Base-by-base conservation (phyloP, 495 filamentous ascomycete species). In the Xylaria bambusicola region DNA sequence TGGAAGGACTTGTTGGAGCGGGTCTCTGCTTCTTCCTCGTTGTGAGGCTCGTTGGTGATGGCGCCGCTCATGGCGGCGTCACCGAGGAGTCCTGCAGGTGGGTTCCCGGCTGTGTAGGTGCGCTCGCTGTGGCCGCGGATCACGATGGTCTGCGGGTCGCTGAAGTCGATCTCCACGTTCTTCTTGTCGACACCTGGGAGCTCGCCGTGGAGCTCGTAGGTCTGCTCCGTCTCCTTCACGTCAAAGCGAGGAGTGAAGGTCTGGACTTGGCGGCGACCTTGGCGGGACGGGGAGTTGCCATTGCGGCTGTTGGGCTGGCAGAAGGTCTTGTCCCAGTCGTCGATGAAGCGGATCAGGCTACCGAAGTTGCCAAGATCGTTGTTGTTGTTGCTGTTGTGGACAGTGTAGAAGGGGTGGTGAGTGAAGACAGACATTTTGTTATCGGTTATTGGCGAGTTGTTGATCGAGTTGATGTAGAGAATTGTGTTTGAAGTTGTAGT, bases 171-270 rank as follows among this genome's bases (percentile, higher is more conserved):
- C 52, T 84, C 75, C 61, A 97, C 73, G 65, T 95, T 80, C 57
- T 88, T 83, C 67, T 90, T 88, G 48, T 89, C 82, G 46, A 92
- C 80, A 38, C 93, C 93, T 0, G 93, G 91, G 0, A 97, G 82
- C 72, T 97, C 93, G 65, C 92, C 92, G 65, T 94, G 85, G 2
- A 98, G 86, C 65, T 92, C 82, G 73, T 93, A 98, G 63, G 69
- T 70, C 13, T 84, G 67, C 41, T 81, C 76, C 2, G 78, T 72
- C 74, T 96, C 92, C 56, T 82, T 81, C 45, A 96, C 80, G 68
- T 97, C 93, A 74, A 97, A 97, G 60, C 84, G 84, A 1, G 91
- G 91, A 8, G 75, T 70, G 77, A 91, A 92, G 47, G 80, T 74
- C n/a, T 54, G 68, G 21, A 65, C 31, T 17, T 12, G 44, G 57